Conservation (phyloP, 306 rosid species). For the Fagus sylvatica region DNA sequence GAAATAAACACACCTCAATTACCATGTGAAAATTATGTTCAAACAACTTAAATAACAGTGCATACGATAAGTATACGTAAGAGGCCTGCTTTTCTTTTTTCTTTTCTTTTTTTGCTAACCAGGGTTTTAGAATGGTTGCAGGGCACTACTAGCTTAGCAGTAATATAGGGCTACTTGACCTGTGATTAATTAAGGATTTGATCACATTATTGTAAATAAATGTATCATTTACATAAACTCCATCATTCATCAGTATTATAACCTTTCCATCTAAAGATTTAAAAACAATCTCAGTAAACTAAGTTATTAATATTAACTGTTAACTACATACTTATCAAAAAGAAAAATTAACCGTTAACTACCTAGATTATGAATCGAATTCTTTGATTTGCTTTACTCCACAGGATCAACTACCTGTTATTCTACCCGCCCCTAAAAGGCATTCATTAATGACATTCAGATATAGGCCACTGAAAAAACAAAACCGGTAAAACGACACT, state of each 20-base stretch:
- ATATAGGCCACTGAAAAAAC: neutral
- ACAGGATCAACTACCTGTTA: neutral
- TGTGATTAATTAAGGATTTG: neutral
- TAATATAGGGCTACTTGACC: neutral
- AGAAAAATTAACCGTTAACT: neutral
- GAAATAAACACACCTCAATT: neutral
- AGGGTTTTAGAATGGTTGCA: neutral
- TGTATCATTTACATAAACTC: neutral
- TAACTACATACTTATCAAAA: neutral
- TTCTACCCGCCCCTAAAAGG: neutral
- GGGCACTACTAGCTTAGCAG: neutral
- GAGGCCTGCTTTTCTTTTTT: neutral
- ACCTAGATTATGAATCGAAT: neutral
- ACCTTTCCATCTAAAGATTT: neutral
- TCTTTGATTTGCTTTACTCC: neutral
- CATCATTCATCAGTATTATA: neutral
- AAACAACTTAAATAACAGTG: neutral
- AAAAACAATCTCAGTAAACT: neutral
- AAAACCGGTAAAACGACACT: neutral
- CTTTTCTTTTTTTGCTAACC: neutral
- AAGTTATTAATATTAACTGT: neutral
- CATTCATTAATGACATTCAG: slow-evolving; percentile 2
- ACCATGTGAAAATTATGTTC: neutral
- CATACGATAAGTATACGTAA: neutral
- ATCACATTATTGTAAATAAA: neutral